Evolutionary conservation across 495 filamentous ascomycete species (phyloP).

Genomic region (Elasticomyces elasticus): DNA sequence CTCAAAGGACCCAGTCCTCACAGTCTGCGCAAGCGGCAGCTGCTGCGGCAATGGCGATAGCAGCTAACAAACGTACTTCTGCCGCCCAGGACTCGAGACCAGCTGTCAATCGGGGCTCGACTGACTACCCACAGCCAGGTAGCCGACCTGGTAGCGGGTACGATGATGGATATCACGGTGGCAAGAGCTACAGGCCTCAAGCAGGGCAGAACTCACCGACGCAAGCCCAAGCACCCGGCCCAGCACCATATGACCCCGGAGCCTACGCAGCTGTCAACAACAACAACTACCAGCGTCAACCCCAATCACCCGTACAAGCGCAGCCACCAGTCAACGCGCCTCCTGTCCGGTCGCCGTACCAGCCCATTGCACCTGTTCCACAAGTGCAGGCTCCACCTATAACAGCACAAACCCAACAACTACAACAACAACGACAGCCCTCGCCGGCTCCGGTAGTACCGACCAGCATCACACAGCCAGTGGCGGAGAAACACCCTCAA

Average conservation of each 20-base stretch:
- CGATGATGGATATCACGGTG: constrained; percentile 9
- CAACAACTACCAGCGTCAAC: constrained; percentile 29
- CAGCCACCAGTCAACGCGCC: constrained; percentile 25
- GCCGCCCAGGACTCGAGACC: constrained; percentile 25
- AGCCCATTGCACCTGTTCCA: constrained; percentile 32
- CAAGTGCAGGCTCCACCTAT: constrained; percentile 24
- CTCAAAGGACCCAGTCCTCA: constrained; percentile 37
- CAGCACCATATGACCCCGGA: constrained; percentile 61
- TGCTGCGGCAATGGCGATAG: constrained; percentile 39
- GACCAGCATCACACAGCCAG: constrained; percentile 41
- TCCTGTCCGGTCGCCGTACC: constrained; percentile 35
- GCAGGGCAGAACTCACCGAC: neutral
- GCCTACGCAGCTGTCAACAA: constrained; percentile 56
- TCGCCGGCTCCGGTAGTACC: constrained; percentile 25
- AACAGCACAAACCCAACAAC: constrained; percentile 20
- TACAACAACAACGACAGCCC: constrained; percentile 6
- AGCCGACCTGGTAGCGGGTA: constrained; percentile 7
- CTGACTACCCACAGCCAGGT: constrained; percentile 33
- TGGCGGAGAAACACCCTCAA: constrained; percentile 14
- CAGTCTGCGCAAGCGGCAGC: constrained; percentile 35
- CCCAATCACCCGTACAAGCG: constrained; percentile 1
- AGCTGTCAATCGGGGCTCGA: constrained; percentile 34
- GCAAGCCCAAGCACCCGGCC: constrained; percentile 39
- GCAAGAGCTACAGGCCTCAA: constrained; percentile 8
- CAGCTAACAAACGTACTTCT: constrained; percentile 33